phyloP scores from a whole-genome alignment of 2,329 filamentous ascomycete species.

The Xylaria sp. region DNA sequence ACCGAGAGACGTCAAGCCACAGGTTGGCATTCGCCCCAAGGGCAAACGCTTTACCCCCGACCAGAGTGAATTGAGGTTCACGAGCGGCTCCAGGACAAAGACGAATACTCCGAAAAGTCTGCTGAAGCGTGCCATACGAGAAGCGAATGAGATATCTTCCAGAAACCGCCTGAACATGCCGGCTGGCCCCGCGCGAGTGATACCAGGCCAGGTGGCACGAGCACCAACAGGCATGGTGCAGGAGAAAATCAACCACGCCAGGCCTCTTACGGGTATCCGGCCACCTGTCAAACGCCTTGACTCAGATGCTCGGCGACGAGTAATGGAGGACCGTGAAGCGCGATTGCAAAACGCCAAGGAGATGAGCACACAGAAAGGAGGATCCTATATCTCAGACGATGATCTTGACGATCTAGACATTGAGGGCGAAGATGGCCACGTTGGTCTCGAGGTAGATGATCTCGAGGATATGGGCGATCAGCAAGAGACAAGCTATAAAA shows the following conservation, averaged over 20 bases:
- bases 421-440: slow-evolving; percentile 28
- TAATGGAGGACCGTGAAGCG: slow-evolving; percentile 46
- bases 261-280: slow-evolving; percentile 36
- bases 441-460: slow-evolving; percentile 33
- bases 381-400: slow-evolving; percentile 50
- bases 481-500: slow-evolving; percentile 5
- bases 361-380: slow-evolving; percentile 28
- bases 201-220: slow-evolving; percentile 49
- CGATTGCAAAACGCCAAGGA: slow-evolving; percentile 45
- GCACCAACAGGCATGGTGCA: slow-evolving; percentile 61
- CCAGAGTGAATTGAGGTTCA: slow-evolving; percentile 48
- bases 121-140: slow-evolving; percentile 60
- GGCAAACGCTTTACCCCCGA: slow-evolving; percentile 31
- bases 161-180: slow-evolving; percentile 54
- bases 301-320: slow-evolving; percentile 26
- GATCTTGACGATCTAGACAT: slow-evolving; percentile 43
- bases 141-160: slow-evolving; percentile 59
- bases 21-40: slow-evolving; percentile 26
- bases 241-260: slow-evolving; percentile 53
- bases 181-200: slow-evolving; percentile 42
- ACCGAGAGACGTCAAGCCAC: slow-evolving; percentile 42
- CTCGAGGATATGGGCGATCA: slow-evolving; percentile 32
- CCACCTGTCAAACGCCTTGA: slow-evolving; percentile 17
- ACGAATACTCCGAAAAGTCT: slow-evolving; percentile 57
- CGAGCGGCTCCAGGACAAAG: slow-evolving; percentile 58